These are phyloP conservation scores for Meripilus lineatus DNA, from an alignment of 1,284 basidiomycete species.

Conservation along the genomic window DNA sequence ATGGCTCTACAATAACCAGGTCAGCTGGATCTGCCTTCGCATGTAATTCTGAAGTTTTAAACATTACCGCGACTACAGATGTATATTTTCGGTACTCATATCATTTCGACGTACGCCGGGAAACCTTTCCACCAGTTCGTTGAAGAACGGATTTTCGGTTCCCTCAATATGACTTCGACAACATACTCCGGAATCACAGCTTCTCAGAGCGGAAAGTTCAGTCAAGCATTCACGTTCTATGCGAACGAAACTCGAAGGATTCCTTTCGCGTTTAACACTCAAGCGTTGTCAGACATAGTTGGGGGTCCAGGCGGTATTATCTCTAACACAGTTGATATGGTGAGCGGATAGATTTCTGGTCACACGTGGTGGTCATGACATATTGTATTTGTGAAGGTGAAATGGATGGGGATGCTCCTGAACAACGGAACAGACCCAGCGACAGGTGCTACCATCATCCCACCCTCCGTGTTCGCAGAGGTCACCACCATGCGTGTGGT, in stretches of 20 bases:
- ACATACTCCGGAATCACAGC: constrained; percentile 25
- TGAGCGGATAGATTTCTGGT: constrained; percentile 11
- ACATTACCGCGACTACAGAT: constrained; percentile 21
- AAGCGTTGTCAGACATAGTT: constrained; percentile 10
- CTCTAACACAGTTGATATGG: constrained; percentile 32
- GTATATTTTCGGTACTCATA: constrained; percentile 26
- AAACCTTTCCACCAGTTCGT: constrained; percentile 19
- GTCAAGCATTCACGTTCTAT: constrained; percentile 21
- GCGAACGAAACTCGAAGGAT: constrained; percentile 17
- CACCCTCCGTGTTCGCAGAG: constrained; percentile 20
- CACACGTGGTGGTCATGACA: not conserved
- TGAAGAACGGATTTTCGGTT: constrained; percentile 12
- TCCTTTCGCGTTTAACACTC: constrained; percentile 21
- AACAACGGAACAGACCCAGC: constrained; percentile 20
- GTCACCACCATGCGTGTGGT: constrained; percentile 24
- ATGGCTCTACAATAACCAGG: constrained; percentile 34
- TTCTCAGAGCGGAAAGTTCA: constrained; percentile 21
- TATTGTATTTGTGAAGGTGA: constrained; percentile 17
- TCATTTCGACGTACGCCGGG: constrained; percentile 27
- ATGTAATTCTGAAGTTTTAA: not conserved
- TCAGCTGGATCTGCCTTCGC: constrained; percentile 3
- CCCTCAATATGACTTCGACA: constrained; percentile 11
- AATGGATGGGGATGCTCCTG: constrained; percentile 31
- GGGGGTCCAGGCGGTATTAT: constrained; percentile 34
- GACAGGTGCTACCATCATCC: constrained; percentile 23